These are phyloP conservation scores for Quercus gilva DNA, from an alignment of 306 rosid species.

Conservation along the genomic window DNA sequence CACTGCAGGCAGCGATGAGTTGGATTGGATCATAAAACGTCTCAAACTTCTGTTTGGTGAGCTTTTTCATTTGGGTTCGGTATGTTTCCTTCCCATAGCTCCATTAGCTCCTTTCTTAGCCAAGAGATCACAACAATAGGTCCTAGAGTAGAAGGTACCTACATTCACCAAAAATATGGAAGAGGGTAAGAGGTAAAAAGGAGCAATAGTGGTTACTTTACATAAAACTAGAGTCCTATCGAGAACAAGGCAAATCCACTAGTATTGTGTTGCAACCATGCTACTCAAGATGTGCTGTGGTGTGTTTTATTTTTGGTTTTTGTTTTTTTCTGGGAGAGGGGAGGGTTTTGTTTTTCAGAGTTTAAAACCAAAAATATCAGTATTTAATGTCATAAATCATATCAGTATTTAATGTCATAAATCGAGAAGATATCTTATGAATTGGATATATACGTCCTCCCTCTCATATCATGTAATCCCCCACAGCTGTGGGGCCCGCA, in stretches of 20 bases:
- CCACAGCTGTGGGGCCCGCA: too few species aligned
- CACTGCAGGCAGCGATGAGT: constrained; percentile 15
- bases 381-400: too few species aligned
- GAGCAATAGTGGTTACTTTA: background rate
- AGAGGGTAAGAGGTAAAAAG: background rate
- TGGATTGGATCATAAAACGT: background rate
- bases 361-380: background rate
- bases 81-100: constrained; percentile 84
- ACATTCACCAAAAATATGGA: constrained; percentile 23
- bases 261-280: background rate
- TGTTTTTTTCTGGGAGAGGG: background rate
- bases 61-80: constrained; percentile 60
- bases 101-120: constrained; percentile 75
- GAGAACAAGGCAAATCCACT: too few species aligned
- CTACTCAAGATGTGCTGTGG: background rate
- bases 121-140: constrained; percentile 75
- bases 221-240: background rate
- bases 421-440: too few species aligned
- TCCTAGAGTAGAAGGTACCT: constrained; percentile 96
- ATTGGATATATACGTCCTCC: too few species aligned
- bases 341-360: background rate
- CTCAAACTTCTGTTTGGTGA: constrained; percentile 67
- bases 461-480: too few species aligned
- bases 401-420: too few species aligned
- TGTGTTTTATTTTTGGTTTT: background rate